These are phyloP conservation scores for Elongisporangium undulatum DNA, from an alignment of 352 stramenopile species.

Conservation along the genomic window DNA sequence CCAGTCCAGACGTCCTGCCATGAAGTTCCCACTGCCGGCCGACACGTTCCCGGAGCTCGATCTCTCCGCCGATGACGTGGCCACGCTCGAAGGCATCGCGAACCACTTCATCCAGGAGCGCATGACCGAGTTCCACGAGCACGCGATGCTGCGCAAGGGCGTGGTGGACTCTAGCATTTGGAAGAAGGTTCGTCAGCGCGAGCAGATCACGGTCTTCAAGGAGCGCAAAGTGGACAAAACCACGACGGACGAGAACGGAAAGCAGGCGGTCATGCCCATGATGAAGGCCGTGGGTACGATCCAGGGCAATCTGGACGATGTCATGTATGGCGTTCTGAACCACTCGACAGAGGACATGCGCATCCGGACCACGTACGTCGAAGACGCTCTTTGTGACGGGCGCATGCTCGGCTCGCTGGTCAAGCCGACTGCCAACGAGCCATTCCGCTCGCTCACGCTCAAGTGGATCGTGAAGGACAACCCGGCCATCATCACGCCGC, in stretches of 20 bases:
- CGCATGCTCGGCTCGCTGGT: conserved; percentile 31
- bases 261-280: neutral
- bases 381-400: conserved; percentile 28
- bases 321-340: conserved; percentile 46
- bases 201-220: conserved; percentile 24
- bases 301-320: conserved; percentile 33
- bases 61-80: conserved; percentile 14
- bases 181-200: conserved; percentile 25
- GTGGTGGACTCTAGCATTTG: conserved; percentile 28
- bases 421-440: conserved; percentile 22
- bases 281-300: conserved; percentile 14
- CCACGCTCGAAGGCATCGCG: conserved; percentile 8
- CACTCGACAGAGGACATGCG: conserved; percentile 42
- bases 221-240: conserved; percentile 11
- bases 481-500: conserved; percentile 25
- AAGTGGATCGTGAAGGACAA: conserved; percentile 49
- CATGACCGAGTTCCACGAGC: conserved; percentile 29
- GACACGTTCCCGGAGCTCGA: conserved; percentile 44
- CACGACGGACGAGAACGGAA: neutral
- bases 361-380: conserved; percentile 44
- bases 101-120: neutral
- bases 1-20: conserved; percentile 12
- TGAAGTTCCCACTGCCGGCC: conserved; percentile 49
- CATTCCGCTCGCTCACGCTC: conserved; percentile 32
- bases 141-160: conserved; percentile 19